Evolutionary conservation across 345 rosid species (phyloP).

Genomic region (Nasturtium officinale): DNA sequence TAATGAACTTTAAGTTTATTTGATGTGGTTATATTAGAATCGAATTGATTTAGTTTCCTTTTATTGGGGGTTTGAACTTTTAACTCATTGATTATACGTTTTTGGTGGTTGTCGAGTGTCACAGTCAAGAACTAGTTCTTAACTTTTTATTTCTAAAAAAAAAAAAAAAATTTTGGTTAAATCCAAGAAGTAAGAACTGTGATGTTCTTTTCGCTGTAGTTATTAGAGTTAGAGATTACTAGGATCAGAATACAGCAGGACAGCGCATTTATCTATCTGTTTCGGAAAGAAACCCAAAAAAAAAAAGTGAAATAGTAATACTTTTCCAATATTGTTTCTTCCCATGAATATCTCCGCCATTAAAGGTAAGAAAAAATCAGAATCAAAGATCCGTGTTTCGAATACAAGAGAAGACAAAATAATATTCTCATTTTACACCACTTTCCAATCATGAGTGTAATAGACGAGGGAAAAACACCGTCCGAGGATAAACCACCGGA

Average conservation of each 20-base stretch:
- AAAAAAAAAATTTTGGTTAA: not conserved
- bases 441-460: conserved; percentile 23
- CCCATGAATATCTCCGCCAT: conserved; percentile 22
- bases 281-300: not conserved
- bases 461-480: conserved; percentile 2
- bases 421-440: not conserved
- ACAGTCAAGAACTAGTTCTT: not conserved
- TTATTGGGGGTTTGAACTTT: no score
- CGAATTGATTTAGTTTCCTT: not conserved
- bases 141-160: conserved; percentile 5
- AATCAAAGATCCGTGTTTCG: conserved; percentile 28
- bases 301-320: no score
- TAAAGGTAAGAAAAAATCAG: conserved; percentile 11
- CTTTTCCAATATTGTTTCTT: not conserved
- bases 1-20: no score
- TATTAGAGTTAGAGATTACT: conserved; percentile 27
- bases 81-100: not conserved
- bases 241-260: not conserved
- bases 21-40: not conserved
- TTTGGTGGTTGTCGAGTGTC: not conserved
- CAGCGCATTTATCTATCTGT: not conserved
- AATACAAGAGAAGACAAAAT: not conserved
- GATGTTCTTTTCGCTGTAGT: not conserved
- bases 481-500: not conserved
- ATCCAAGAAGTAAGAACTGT: not conserved